Percentiles rank a stretch among this genome's conserved stretches.
phyloP scores from a whole-genome alignment of 306 rosid species.

The Prunus persica region Prunus_persica_NCBIv2 NC_034009.1:2851001-2851500 shows the following conservation, averaged over 20 bases:
- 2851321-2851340: background rate
- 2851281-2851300: background rate
- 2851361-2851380: background rate
- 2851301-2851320: background rate
- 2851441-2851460: background rate
- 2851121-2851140: background rate
- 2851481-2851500: background rate
- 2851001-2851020: background rate
- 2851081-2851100: background rate
- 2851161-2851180: background rate
- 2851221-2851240: background rate
- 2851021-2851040: background rate
- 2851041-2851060: background rate
- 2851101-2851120: background rate
- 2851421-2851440: background rate
- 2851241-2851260: background rate
- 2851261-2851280: background rate
- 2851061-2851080: background rate
- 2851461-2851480: conserved; percentile 8
- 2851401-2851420: background rate
- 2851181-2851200: background rate
- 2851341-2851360: background rate
- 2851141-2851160: background rate
- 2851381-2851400: background rate
- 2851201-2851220: background rate